These are phyloP conservation scores for Beauveria scarabaeidicola DNA, from an alignment of 2,329 filamentous ascomycete genomes.

Conservation along the genomic window DNA sequence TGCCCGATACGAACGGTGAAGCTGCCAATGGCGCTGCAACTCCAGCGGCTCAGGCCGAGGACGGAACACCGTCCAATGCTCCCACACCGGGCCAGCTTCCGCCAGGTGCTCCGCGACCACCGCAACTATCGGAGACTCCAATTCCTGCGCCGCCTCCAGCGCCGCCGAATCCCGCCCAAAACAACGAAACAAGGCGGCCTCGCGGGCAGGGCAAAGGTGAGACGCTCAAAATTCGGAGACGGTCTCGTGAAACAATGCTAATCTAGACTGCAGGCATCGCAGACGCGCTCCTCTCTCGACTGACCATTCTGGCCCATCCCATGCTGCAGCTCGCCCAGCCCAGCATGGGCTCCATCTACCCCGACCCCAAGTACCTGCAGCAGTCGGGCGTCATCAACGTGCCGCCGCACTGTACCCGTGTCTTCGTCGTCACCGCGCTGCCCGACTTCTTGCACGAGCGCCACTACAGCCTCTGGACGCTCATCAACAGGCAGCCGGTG, in stretches of 20 bases:
- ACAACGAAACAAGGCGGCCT: conserved; percentile 28
- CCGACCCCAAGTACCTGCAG: conserved; percentile 56
- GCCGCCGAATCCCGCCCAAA: conserved; percentile 17
- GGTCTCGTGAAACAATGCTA: conserved; percentile 12
- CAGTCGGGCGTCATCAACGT: conserved; percentile 67
- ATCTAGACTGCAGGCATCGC: conserved; percentile 32
- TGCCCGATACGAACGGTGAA: conserved; percentile 24
- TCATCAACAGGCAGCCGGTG: conserved; percentile 59
- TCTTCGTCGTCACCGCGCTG: conserved; percentile 63
- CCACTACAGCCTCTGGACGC: conserved; percentile 69
- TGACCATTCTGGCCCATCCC: conserved; percentile 61
- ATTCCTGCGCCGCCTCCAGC: conserved; percentile 19
- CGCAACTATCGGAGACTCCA: neutral
- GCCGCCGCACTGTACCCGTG: conserved; percentile 55
- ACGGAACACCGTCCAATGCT: neutral
- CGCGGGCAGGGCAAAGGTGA: conserved; percentile 37
- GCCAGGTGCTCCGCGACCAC: conserved; percentile 10
- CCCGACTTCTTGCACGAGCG: conserved; percentile 54
- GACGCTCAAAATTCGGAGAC: neutral
- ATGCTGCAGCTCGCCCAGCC: conserved; percentile 52
- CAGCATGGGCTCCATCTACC: conserved; percentile 55
- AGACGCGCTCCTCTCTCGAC: conserved; percentile 58
- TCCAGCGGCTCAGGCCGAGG: conserved; percentile 1
- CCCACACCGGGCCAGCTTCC: neutral
- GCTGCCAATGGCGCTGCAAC: neutral